Percentiles rank a stretch among this genome's conserved stretches.
Conservation (phyloP, 1,139 yeast species). For the Candida gigantensis region DNA sequence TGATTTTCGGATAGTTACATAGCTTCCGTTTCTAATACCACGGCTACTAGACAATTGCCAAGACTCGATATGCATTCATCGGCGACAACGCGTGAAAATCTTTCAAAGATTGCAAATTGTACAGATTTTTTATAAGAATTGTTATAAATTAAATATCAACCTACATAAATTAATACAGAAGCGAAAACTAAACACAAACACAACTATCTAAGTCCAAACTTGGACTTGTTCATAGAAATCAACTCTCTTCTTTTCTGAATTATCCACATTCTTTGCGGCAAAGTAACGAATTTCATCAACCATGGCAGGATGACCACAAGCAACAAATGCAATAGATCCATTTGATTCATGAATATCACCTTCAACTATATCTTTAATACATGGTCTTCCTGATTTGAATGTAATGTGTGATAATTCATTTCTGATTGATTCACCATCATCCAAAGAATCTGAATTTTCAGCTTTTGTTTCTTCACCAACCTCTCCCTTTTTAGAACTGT, state of each 20-base stretch:
- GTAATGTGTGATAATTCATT: conserved; percentile 23
- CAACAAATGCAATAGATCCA: conserved; percentile 45
- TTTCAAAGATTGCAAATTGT: no score
- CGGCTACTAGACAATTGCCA: no score
- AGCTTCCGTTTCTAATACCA: no score
- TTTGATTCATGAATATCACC: conserved; percentile 30
- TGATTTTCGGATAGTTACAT: no score
- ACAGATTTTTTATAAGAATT: no score
- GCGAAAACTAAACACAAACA: neutral
- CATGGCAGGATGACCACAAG: conserved; percentile 51
- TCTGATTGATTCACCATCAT: conserved; percentile 6
- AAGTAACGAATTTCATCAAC: conserved; percentile 47
- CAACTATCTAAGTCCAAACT: conserved; percentile 8
- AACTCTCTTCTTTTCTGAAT: conserved; percentile 17
- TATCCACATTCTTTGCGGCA: conserved; percentile 26
- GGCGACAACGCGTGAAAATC: no score
- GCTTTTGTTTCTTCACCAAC: conserved; percentile 19
- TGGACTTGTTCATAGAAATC: conserved; percentile 12
- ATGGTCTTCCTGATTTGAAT: conserved; percentile 34
- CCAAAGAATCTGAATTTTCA: conserved; percentile 9
- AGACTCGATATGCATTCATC: no score
- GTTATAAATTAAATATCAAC: neutral
- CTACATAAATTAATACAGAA: neutral
- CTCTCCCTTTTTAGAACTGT: conserved; percentile 4
- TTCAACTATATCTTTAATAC: conserved; percentile 23